Conservation (phyloP, 306 rosid genomes). For the Betula pendula region DNA sequence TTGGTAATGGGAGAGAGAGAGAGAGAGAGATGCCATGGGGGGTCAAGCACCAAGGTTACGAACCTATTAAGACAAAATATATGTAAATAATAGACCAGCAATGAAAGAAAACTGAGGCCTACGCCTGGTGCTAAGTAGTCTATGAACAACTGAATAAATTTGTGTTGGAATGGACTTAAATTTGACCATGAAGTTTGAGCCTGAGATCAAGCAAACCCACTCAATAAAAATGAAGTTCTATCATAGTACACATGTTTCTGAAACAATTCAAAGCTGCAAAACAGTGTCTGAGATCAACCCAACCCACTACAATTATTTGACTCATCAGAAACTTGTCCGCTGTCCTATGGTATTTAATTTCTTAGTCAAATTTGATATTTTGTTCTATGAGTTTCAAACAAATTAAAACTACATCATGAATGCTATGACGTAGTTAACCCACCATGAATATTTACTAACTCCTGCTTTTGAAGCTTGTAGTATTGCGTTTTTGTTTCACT, state of each 20-base stretch:
- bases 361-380: neutral
- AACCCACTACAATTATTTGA: neutral
- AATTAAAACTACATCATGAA: neutral
- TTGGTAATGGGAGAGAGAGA: neutral
- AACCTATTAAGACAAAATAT: neutral
- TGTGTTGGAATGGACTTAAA: neutral
- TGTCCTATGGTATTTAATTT: constrained; percentile 1
- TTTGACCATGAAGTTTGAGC: neutral
- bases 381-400: neutral
- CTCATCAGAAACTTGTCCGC: neutral
- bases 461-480: neutral
- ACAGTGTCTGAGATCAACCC: neutral
- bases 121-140: neutral
- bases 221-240: neutral
- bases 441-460: neutral
- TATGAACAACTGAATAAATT: neutral
- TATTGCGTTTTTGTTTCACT: neutral
- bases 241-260: neutral
- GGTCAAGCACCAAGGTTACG: neutral
- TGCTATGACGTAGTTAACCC: neutral
- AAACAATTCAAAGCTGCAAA: constrained; percentile 3
- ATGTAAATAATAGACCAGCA: neutral
- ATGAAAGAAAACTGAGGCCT: neutral
- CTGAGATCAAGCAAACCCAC: neutral
- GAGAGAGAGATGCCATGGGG: neutral